A percentile compares a stretch with the other conserved stretches of the same genome.
Evolutionary conservation across 2,329 filamentous ascomycete genomes (phyloP).

Genomic region (Akanthomyces lecanii): DNA sequence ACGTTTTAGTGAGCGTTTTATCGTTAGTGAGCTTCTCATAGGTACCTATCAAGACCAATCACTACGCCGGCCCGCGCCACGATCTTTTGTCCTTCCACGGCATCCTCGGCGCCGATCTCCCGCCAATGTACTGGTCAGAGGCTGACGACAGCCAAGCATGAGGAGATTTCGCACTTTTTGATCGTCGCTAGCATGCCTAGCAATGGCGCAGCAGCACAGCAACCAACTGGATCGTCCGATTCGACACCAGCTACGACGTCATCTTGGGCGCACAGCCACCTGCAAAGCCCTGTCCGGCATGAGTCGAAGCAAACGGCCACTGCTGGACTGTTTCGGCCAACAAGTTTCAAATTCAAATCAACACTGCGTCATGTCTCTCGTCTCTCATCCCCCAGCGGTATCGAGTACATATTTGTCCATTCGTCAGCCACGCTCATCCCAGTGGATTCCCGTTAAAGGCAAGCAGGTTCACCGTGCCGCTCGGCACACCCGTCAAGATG

Average conservation of each 20-base stretch:
- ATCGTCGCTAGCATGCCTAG: too few species aligned
- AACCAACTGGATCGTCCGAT: too few species aligned
- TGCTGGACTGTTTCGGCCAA: too few species aligned
- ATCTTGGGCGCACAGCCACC: not conserved
- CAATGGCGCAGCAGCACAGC: not conserved
- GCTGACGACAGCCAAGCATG: not conserved
- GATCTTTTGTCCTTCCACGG: not conserved
- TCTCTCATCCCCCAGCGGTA: too few species aligned
- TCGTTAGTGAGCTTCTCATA: too few species aligned
- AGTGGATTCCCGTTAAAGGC: conserved; percentile 45
- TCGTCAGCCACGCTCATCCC: not conserved
- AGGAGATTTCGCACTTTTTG: not conserved
- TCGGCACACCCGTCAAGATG: conserved; percentile 35
- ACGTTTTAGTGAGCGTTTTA: too few species aligned
- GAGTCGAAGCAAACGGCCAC: not conserved
- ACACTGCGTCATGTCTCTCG: too few species aligned
- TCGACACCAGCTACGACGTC: too few species aligned
- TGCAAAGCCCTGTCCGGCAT: not conserved
- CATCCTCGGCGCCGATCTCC: not conserved
- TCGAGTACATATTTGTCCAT: too few species aligned
- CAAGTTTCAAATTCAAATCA: too few species aligned
- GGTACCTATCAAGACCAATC: not conserved
- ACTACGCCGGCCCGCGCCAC: not conserved
- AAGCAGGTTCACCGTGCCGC: conserved; percentile 45
- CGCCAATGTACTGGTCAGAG: not conserved